These are phyloP conservation scores for Mycena olivaceomarginata DNA, from an alignment of 768 basidiomycete genomes.

Conservation along the genomic window DNA sequence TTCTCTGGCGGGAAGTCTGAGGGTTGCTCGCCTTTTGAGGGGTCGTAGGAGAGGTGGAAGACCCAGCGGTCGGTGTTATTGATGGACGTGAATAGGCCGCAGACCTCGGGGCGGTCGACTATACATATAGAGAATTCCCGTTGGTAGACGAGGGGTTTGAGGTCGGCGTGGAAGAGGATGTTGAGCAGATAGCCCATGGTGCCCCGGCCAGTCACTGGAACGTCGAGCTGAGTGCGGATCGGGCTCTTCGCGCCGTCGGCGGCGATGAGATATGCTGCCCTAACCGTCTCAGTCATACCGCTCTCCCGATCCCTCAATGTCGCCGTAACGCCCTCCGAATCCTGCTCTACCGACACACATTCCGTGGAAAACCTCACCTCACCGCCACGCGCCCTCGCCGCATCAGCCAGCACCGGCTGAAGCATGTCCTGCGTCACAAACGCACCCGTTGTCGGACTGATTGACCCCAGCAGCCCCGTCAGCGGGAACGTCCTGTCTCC, in stretches of 20 bases:
- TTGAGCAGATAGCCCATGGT: neutral
- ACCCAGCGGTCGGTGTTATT: neutral
- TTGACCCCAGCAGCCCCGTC: neutral
- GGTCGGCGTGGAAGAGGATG: conserved; percentile 5
- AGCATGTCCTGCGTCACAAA: neutral
- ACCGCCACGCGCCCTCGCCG: neutral
- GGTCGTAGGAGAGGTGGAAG: neutral
- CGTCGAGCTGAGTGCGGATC: neutral
- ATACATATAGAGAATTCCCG: neutral
- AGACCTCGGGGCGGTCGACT: neutral
- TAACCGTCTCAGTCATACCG: neutral
- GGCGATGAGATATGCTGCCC: neutral
- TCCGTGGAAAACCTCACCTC: neutral
- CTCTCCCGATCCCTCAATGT: neutral
- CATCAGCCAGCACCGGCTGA: neutral
- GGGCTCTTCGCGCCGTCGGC: neutral
- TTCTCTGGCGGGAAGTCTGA: neutral
- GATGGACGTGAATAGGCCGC: neutral
- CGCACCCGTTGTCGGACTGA: neutral
- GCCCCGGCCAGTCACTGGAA: neutral
- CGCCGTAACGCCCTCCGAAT: neutral
- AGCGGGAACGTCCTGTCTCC: neutral
- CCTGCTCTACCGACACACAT: neutral
- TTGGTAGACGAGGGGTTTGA: neutral
- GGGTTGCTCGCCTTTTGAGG: neutral